phyloP scores from a whole-genome alignment of 148 eudicot species.

The Rhododendron simsii region DNA sequence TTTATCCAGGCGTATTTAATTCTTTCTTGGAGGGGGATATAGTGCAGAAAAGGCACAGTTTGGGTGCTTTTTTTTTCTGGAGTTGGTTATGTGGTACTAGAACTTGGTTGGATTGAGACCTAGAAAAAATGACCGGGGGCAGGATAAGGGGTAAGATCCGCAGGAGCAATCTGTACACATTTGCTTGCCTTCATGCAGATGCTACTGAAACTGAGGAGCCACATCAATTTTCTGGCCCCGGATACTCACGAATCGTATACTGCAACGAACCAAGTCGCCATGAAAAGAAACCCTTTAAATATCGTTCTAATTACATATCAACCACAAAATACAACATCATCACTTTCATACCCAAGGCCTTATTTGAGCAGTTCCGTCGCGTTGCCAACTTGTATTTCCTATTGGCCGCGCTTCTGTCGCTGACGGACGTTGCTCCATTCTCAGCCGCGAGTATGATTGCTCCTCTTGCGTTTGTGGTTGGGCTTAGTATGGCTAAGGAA shows the following conservation, averaged over 20 bases:
- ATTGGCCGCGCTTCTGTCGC: constrained; percentile 66
- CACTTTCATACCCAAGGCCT: constrained; percentile 81
- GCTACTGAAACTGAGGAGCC: constrained; percentile 24
- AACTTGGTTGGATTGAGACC: constrained; percentile 20
- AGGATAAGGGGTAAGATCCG: constrained; percentile 66
- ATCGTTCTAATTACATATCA: constrained; percentile 70
- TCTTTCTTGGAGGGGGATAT: constrained; percentile 3
- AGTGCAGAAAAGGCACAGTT: not conserved
- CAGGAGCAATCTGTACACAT: constrained; percentile 71
- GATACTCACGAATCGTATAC: constrained; percentile 58
- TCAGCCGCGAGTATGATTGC: constrained; percentile 87
- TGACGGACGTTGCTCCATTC: constrained; percentile 75
- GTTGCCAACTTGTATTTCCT: constrained; percentile 94
- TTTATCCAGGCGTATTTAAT: not conserved
- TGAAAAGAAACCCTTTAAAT: constrained; percentile 57
- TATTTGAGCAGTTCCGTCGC: constrained; percentile 91
- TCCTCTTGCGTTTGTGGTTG: constrained; percentile 82
- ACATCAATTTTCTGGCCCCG: constrained; percentile 53
- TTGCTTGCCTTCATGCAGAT: constrained; percentile 44
- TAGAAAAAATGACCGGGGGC: constrained; percentile 50
- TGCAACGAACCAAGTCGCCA: constrained; percentile 71
- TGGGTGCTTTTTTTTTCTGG: not conserved
- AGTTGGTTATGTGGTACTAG: constrained; percentile 5
- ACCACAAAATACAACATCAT: constrained; percentile 76
- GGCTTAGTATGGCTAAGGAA: constrained; percentile 94